Percentiles rank a stretch among this genome's conserved stretches.
Evolutionary conservation across 1,284 basidiomycete genomes (phyloP).

Genomic region (Ceratobasidium sp.): DNA sequence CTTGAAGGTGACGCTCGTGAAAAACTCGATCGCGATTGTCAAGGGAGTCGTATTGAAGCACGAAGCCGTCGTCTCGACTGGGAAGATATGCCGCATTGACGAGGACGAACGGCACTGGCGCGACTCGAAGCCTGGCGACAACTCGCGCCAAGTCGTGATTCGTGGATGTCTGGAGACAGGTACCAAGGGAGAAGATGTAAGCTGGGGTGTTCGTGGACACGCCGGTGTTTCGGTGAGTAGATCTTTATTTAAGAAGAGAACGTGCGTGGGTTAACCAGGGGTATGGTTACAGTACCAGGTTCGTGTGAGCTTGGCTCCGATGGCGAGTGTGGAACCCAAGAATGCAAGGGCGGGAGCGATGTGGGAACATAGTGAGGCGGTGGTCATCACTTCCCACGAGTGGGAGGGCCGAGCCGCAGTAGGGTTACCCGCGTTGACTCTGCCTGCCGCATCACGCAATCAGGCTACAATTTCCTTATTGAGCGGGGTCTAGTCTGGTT

Average conservation of each 20-base stretch:
- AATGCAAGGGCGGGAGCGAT: not conserved
- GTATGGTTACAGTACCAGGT: conserved; percentile 15
- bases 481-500: not conserved
- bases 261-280: not conserved
- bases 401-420: conserved; percentile 12
- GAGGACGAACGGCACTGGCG: conserved; percentile 34
- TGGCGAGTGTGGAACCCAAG: too few species aligned
- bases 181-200: conserved; percentile 16
- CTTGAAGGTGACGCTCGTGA: conserved; percentile 10
- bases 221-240: conserved; percentile 26
- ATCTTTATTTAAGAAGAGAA: not conserved
- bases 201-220: conserved; percentile 26
- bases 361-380: conserved; percentile 22
- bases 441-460: conserved; percentile 16
- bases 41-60: conserved; percentile 7
- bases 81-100: conserved; percentile 23
- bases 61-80: conserved; percentile 16
- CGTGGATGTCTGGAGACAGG: conserved; percentile 28
- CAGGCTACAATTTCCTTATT: conserved; percentile 6
- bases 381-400: conserved; percentile 29
- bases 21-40: not conserved
- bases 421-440: not conserved
- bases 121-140: conserved; percentile 19
- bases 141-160: conserved; percentile 24
- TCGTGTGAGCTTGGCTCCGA: conserved; percentile 13